These are phyloP conservation scores for Sordaria brevicollis DNA, from an alignment of 495 filamentous ascomycete genomes.

Conservation along the genomic window DNA sequence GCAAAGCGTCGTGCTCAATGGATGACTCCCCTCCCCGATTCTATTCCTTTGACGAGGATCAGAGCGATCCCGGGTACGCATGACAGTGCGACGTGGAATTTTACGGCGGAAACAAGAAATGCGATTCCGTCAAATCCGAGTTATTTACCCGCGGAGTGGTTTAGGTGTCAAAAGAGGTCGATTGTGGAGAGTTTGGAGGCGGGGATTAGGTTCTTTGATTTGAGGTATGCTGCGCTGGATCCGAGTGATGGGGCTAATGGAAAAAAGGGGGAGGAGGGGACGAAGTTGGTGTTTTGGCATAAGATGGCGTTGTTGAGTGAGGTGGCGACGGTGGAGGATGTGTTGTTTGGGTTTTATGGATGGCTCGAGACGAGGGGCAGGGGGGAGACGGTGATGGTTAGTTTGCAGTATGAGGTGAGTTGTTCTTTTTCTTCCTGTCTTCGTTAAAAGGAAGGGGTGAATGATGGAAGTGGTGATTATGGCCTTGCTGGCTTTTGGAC, in stretches of 20 bases:
- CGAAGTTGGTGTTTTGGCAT: slow-evolving; percentile 41
- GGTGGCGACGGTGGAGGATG: slow-evolving; percentile 33
- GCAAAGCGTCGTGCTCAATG: slow-evolving; percentile 20
- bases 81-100: slow-evolving; percentile 48
- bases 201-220: slow-evolving; percentile 43
- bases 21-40: slow-evolving; percentile 37
- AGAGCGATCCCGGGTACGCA: slow-evolving; percentile 43
- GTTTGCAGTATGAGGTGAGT: slow-evolving; percentile 61
- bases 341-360: slow-evolving; percentile 38
- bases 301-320: slow-evolving; percentile 34
- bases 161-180: slow-evolving; percentile 32
- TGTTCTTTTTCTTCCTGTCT: background rate
- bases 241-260: slow-evolving; percentile 14
- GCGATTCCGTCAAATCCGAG: slow-evolving; percentile 22
- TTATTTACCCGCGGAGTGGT: slow-evolving; percentile 19
- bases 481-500: too few species aligned
- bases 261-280: slow-evolving; percentile 11
- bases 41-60: slow-evolving; percentile 33
- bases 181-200: slow-evolving; percentile 31
- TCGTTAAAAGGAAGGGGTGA: background rate
- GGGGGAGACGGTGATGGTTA: slow-evolving; percentile 64
- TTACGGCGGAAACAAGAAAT: slow-evolving; percentile 33
- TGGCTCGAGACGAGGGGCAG: slow-evolving; percentile 52
- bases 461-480: too few species aligned
- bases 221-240: slow-evolving; percentile 36